These are phyloP conservation scores for Phytophthora foliorum DNA, from an alignment of 352 stramenopile species.

Conservation along the genomic window DNA sequence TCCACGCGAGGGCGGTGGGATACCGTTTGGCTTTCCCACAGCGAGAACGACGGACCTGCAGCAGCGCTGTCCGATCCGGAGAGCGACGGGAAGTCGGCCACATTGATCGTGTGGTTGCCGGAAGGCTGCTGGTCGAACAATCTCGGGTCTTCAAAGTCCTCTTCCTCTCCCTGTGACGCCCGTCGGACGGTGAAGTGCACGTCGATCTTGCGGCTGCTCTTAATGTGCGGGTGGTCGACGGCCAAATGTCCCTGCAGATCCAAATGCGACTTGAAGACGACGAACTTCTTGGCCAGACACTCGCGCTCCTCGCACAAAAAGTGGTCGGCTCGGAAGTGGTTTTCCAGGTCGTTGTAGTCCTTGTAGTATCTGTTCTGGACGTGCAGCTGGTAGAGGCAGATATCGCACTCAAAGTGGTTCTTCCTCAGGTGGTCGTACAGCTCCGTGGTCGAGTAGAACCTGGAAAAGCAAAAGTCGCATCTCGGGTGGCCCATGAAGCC, in stretches of 20 bases:
- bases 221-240: slow-evolving; percentile 86
- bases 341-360: slow-evolving; percentile 92
- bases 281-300: slow-evolving; percentile 90
- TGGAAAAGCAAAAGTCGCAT: slow-evolving; percentile 91
- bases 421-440: slow-evolving; percentile 93
- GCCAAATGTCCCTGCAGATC: slow-evolving; percentile 89
- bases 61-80: slow-evolving; percentile 45
- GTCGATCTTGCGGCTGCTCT: slow-evolving; percentile 88
- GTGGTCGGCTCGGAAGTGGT: slow-evolving; percentile 92
- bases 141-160: slow-evolving; percentile 64
- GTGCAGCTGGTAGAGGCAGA: slow-evolving; percentile 81
- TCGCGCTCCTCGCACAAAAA: slow-evolving; percentile 88
- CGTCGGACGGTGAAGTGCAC: slow-evolving; percentile 87
- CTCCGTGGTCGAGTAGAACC: slow-evolving; percentile 89
- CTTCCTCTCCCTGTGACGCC: slow-evolving; percentile 52
- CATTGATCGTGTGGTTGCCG: slow-evolving; percentile 73
- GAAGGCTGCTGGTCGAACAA: slow-evolving; percentile 46
- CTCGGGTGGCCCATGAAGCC: slow-evolving; percentile 88
- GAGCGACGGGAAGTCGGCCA: slow-evolving; percentile 88
- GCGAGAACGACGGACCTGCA: slow-evolving; percentile 45
- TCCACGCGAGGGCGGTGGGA: slow-evolving; percentile 57
- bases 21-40: slow-evolving; percentile 76
- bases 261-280: slow-evolving; percentile 91
- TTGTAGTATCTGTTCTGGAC: slow-evolving; percentile 94
- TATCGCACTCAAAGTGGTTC: slow-evolving; percentile 94